Base-by-base conservation (phyloP, 805 yeast genomes). In the Candida palmyrensis region DNA sequence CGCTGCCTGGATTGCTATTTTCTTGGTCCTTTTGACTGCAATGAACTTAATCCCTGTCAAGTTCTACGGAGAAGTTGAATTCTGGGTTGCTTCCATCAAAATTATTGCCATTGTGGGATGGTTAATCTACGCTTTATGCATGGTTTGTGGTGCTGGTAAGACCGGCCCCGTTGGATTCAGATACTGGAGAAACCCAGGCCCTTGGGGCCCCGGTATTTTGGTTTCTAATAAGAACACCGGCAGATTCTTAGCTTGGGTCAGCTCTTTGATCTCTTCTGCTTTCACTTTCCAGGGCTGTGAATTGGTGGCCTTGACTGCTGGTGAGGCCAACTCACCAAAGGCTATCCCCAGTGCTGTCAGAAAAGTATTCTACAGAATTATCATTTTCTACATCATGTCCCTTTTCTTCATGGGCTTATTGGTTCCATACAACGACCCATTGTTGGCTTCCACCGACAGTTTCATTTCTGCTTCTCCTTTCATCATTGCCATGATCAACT, bases 251-350 rank as follows among this genome's bases (percentile, higher is more conserved):
- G 86, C 86, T 32, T 79, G 82, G 81, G 71, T 80, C 34, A 66
- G 77, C 7, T 79, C 87, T 4, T 65, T 82, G 47, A 70, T 82
- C 41, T 75, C 74, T 37, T 85, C 89, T 23, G 82, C 84, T n/a
- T 82, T 82, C 66, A 82, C 89, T 18, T 82, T 73, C 55, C 88
- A 81, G 60, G 89, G 89, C 56, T 79, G 82, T 31, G 92, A 82
- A 55, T 66, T 80, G 52, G 77, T 80, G 15, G 89, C 88, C 57
- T 68, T 82, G 35, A 67, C 86, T 3, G 83, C 84, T 21, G 87
- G 88, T 58, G 92, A 82, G 58, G 68, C 82, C 32, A 67, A 68
- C 18, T 78, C 78, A 52, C 88, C 89, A 36, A 77, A 74, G 43
- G 62, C 84, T 18, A 80, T 82, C 37, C 88, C 89, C 38, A 70